These are phyloP conservation scores for Phytopythium cucurbitacearum DNA, from an alignment of 352 stramenopile genomes.

Conservation along the genomic window DNA sequence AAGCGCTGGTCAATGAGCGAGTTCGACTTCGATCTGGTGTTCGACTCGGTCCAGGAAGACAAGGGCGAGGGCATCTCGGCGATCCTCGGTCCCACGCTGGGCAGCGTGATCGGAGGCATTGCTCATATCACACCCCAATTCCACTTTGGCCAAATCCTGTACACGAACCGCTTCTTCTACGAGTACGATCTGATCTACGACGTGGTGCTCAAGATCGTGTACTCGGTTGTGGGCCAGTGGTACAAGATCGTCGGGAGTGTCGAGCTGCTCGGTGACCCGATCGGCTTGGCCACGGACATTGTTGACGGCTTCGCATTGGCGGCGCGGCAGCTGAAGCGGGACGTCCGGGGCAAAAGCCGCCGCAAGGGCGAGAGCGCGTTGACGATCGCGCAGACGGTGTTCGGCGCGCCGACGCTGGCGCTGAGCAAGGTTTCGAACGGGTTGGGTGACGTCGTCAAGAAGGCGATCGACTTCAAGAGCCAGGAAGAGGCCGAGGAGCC, in stretches of 20 bases:
- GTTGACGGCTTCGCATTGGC: constrained; percentile 80
- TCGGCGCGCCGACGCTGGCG: constrained; percentile 67
- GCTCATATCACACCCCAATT: constrained; percentile 83
- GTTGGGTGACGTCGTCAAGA: constrained; percentile 83
- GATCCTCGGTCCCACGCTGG: constrained; percentile 76
- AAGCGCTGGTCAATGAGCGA: constrained; percentile 66
- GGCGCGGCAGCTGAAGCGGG: constrained; percentile 75
- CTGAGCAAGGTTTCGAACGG: constrained; percentile 85
- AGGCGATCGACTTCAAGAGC: constrained; percentile 74
- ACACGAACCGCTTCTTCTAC: constrained; percentile 82
- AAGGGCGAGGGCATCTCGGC: constrained; percentile 72
- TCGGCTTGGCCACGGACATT: constrained; percentile 82
- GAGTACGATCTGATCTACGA: constrained; percentile 79
- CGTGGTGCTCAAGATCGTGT: constrained; percentile 68
- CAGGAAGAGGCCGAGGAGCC: constrained; percentile 68
- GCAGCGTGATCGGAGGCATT: constrained; percentile 86
- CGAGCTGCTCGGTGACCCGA: constrained; percentile 78
- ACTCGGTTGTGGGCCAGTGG: constrained; percentile 77
- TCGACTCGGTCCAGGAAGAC: constrained; percentile 80
- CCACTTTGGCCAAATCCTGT: constrained; percentile 64
- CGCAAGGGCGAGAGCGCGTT: constrained; percentile 79
- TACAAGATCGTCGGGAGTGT: constrained; percentile 89
- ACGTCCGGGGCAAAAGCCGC: constrained; percentile 69
- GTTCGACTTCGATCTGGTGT: constrained; percentile 79
- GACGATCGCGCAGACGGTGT: constrained; percentile 76